Conservation (phyloP, 176 grass and related monocot species). For the Calamus simplicifolius region DNA sequence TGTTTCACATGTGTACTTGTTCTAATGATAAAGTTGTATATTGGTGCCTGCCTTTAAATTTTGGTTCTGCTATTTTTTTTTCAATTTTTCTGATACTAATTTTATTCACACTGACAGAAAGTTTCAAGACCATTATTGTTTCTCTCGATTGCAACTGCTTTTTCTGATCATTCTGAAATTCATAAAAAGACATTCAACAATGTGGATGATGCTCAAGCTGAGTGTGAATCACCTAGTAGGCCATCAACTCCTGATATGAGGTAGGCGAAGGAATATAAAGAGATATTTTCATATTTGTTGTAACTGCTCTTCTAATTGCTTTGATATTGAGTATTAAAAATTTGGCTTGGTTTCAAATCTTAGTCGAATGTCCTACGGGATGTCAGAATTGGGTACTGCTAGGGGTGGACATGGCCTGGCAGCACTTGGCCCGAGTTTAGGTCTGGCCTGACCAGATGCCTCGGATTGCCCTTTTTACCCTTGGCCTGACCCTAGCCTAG, state of each 20-base stretch:
- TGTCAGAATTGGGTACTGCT: too few relatives aligned
- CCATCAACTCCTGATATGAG: conserved; percentile 38
- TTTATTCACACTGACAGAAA: conserved; percentile 41
- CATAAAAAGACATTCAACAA: conserved; percentile 27
- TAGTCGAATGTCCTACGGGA: too few relatives aligned
- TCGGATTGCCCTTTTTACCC: too few relatives aligned
- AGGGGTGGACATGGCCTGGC: too few relatives aligned
- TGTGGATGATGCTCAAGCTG: conserved; percentile 30
- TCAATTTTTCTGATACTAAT: too few relatives aligned
- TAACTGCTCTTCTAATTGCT: neutral
- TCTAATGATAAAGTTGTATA: too few relatives aligned
- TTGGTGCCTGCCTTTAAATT: conserved; percentile 10
- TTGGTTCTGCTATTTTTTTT: conserved; percentile 17
- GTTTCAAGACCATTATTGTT: conserved; percentile 80
- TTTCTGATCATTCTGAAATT: conserved; percentile 45
- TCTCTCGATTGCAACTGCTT: conserved; percentile 61
- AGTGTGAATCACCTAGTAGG: conserved; percentile 41
- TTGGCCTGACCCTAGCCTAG: too few relatives aligned
- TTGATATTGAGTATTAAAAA: too few relatives aligned
- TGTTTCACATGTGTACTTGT: too few relatives aligned
- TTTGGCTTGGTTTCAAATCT: too few relatives aligned
- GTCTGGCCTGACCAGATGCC: too few relatives aligned
- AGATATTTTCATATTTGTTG: conserved; percentile 11
- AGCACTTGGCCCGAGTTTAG: too few relatives aligned
- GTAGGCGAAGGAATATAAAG: conserved; percentile 22